These are phyloP conservation scores for Penicillium nucicola DNA, from an alignment of 495 filamentous ascomycete genomes.

Conservation along the genomic window DNA sequence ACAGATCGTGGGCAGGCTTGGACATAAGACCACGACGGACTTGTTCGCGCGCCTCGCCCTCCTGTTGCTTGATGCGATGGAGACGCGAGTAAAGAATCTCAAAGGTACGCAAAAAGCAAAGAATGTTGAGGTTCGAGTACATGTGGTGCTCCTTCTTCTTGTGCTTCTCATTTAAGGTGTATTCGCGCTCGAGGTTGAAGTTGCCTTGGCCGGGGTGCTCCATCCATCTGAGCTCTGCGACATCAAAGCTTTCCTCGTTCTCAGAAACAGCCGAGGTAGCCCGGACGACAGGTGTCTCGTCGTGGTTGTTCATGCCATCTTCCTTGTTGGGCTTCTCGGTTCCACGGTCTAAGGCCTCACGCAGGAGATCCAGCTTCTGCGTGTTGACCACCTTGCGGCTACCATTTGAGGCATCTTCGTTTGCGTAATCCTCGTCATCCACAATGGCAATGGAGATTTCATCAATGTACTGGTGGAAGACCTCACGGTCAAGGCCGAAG, in stretches of 20 bases:
- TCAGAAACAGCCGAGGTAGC: slow-evolving; percentile 46
- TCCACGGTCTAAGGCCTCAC: slow-evolving; percentile 77
- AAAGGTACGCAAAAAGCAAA: slow-evolving; percentile 90
- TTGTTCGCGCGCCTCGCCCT: slow-evolving; percentile 65
- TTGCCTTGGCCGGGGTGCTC: slow-evolving; percentile 54
- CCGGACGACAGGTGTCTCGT: slow-evolving; percentile 76
- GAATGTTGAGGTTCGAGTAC: slow-evolving; percentile 85
- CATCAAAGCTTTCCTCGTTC: slow-evolving; percentile 44
- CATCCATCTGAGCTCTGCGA: slow-evolving; percentile 54
- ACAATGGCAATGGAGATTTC: slow-evolving; percentile 61
- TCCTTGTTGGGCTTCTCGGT: slow-evolving; percentile 69
- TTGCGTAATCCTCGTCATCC: slow-evolving; percentile 57
- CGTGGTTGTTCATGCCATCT: slow-evolving; percentile 76
- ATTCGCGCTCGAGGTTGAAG: slow-evolving; percentile 53
- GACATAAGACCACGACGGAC: slow-evolving; percentile 60
- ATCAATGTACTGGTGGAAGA: slow-evolving; percentile 71
- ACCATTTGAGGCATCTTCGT: slow-evolving; percentile 46
- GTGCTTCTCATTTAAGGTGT: slow-evolving; percentile 77
- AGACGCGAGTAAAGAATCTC: slow-evolving; percentile 83
- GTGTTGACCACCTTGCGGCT: slow-evolving; percentile 62
- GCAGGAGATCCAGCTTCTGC: slow-evolving; percentile 77
- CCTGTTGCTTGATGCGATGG: slow-evolving; percentile 72
- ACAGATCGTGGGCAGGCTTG: slow-evolving; percentile 79
- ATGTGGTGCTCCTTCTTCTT: slow-evolving; percentile 75
- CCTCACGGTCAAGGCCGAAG: slow-evolving; percentile 76